phyloP scores from a whole-genome alignment of 345 rosid species.

The Eucalyptus brandiana region DNA sequence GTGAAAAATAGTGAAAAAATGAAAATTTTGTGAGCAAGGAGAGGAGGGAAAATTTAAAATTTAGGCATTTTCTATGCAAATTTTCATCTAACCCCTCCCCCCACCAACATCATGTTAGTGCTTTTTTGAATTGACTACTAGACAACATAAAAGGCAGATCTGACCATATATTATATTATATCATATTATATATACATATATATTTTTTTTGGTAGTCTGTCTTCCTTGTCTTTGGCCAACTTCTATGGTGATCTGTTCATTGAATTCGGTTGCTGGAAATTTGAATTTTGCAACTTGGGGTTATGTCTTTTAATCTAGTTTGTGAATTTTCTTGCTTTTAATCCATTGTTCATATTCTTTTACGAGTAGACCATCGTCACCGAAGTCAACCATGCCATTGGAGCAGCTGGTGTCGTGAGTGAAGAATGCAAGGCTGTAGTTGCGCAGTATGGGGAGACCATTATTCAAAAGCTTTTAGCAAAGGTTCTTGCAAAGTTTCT shows the following conservation, averaged over 20 bases:
- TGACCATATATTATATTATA: too few species aligned
- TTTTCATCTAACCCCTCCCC: not conserved
- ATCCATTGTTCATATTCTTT: not conserved
- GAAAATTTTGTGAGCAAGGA: not conserved
- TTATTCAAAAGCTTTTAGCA: constrained; percentile 32
- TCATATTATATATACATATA: too few species aligned
- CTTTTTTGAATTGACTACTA: not conserved
- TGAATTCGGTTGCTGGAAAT: not conserved
- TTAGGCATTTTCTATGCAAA: not conserved
- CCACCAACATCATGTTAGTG: not conserved
- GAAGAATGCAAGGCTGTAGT: constrained; percentile 57
- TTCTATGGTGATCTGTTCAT: not conserved
- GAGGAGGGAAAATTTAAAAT: not conserved
- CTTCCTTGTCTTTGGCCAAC: not conserved
- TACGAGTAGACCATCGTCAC: constrained; percentile 28
- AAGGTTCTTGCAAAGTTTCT: constrained; percentile 11
- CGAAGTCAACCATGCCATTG: constrained; percentile 60
- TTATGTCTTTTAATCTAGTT: not conserved
- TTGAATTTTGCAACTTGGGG: not conserved
- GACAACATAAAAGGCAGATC: not conserved
- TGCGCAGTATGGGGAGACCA: constrained; percentile 44
- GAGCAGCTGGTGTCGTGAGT: constrained; percentile 58
- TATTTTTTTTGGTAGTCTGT: not conserved
- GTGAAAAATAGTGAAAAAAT: not conserved
- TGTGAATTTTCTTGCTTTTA: not conserved